Evolutionary conservation across 108 stramenopile species (phyloP).

Genomic region (Schizochytrium sp.): DNA sequence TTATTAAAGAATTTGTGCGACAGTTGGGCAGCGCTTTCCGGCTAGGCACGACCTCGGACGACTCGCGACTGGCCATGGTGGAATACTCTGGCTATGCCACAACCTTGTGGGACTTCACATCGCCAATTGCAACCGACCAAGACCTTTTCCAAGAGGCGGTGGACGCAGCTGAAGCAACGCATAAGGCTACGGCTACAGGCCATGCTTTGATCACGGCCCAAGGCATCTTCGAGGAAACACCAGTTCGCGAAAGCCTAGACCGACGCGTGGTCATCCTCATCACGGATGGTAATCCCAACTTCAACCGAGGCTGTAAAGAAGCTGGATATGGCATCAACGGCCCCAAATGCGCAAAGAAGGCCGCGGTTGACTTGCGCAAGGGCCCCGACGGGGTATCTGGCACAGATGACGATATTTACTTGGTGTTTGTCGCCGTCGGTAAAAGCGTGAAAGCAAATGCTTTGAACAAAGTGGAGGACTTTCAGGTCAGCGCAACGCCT

Average conservation of each 20-base stretch:
- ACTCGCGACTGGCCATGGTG: constrained; percentile 5
- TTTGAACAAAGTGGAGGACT: neutral
- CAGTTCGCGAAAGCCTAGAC: neutral
- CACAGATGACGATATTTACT: neutral
- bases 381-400: neutral
- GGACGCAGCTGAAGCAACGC: neutral
- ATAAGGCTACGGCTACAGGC: neutral
- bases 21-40: neutral
- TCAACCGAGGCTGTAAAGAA: neutral
- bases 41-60: neutral
- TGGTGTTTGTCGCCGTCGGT: neutral
- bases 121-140: too few relatives aligned
- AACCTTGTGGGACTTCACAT: neutral
- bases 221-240: neutral
- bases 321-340: neutral
- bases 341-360: neutral
- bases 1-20: neutral
- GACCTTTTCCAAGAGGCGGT: neutral
- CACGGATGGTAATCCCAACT: neutral
- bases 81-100: neutral
- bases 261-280: neutral
- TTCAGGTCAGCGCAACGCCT: neutral
- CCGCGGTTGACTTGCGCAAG: neutral
- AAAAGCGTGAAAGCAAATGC: neutral
- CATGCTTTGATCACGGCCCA: neutral